Conservation (phyloP, 225 moss, liverwort and hornwort species). For the Physcomitrellopsis africana region DNA sequence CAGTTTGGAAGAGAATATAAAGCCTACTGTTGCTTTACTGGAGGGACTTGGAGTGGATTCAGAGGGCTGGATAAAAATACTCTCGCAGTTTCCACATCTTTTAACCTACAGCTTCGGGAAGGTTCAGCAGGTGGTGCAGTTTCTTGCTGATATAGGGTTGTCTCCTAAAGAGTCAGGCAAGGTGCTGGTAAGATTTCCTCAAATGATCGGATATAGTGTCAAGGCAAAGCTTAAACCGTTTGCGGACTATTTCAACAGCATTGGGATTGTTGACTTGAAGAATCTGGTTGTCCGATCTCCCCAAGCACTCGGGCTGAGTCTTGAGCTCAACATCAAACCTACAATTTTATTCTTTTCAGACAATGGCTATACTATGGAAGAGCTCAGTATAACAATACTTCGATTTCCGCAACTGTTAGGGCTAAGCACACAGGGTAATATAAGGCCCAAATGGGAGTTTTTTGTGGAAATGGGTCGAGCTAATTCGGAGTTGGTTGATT, state of each 20-base stretch:
- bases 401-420: conserved; percentile 79
- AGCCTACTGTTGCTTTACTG: conserved; percentile 62
- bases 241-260: conserved; percentile 55
- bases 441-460: conserved; percentile 67
- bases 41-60: conserved; percentile 66
- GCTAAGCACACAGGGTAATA: conserved; percentile 61
- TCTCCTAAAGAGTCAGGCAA: conserved; percentile 55
- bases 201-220: conserved; percentile 77
- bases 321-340: conserved; percentile 80
- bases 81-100: conserved; percentile 69
- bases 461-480: conserved; percentile 52
- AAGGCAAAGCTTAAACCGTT: conserved; percentile 72
- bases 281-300: conserved; percentile 61
- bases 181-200: conserved; percentile 67
- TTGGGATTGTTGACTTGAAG: conserved; percentile 68
- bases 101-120: conserved; percentile 69
- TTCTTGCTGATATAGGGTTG: conserved; percentile 60
- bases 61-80: conserved; percentile 62
- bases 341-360: conserved; percentile 64
- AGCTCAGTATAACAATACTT: conserved; percentile 54
- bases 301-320: conserved; percentile 71
- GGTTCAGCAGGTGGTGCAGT: conserved; percentile 55
- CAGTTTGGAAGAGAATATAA: conserved; percentile 73
- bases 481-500: conserved; percentile 65
- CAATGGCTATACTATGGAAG: conserved; percentile 55